Evolutionary conservation across 2,329 filamentous ascomycete genomes (phyloP), one percentile per base, ranked within the genome.

Genomic region (Pseudocercospora fuligena): DNA sequence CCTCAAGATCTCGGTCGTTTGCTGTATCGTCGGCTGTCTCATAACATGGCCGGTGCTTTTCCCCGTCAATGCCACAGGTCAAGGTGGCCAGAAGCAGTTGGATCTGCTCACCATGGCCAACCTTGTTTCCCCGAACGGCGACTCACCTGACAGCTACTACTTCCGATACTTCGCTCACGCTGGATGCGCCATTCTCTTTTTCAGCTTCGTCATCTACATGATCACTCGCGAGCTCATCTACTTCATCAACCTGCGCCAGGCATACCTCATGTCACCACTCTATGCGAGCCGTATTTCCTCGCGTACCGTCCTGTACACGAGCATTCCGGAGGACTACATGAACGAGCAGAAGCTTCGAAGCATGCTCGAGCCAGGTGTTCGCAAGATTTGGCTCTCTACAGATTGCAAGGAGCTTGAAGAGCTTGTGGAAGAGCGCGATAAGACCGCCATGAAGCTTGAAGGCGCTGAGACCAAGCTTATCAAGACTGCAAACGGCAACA

Each of bases 211-310:
- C 70, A 90, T 98, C 78, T 95, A 92, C 80, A 90, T 92, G 75
- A 88, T 98, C 69, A 91, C 93, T 64, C 88, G 94, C 65, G 94
- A 98, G 79, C 90, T 88, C 76, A 91, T 98, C 73, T 97, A 90
- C 85, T 97, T 92, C 80, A 91, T 97, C 82, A 97, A 96, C 75
- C 81, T 98, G 60, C 91, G 94, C 69, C 94, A 98, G 80, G 94
- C 94, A 0, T 97, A 96, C 80, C 87, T 96, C 47, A 87, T 96
- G 63, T 94, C 93, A 11, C 93, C 93, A 11, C 84, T 92, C 57
- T 96, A 96, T 77, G 87, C 93, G 61, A 90, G 90, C 74, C 91
- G 94, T 65, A 89, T 97, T 54, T 97, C 94, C 1, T 94, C 94
- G 2, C 89, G 93, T 62, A 97, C 94, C 1, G 91, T 98, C 0